phyloP scores from a whole-genome alignment of 2,329 filamentous ascomycete species.

The Aspergillus ustus region DNA sequence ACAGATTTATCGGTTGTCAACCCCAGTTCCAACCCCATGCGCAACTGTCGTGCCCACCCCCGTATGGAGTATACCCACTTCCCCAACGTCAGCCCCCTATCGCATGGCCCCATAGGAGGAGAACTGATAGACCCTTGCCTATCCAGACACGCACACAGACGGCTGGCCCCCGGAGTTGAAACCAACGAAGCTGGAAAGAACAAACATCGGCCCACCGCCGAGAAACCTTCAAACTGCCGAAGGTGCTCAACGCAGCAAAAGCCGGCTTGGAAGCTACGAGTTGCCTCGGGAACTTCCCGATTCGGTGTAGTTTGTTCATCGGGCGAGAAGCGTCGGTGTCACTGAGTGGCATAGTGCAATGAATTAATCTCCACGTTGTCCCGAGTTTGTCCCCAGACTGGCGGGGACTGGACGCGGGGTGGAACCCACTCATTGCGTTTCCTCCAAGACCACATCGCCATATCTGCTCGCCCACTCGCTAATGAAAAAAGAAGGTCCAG shows the following conservation, averaged over 20 bases:
- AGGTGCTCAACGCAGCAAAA: not conserved
- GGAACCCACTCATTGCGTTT: not conserved
- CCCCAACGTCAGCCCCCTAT: not conserved
- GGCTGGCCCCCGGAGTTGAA: not conserved
- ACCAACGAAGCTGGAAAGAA: not conserved
- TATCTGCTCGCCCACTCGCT: not conserved
- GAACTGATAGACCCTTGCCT: not conserved
- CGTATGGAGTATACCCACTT: not conserved
- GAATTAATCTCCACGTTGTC: slow-evolving; percentile 2
- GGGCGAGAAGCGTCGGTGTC: not conserved
- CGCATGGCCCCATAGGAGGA: not conserved
- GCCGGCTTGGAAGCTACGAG: slow-evolving; percentile 16
- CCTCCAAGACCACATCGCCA: not conserved
- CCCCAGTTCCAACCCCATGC: not conserved
- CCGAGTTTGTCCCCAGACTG: not conserved
- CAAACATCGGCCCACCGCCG: not conserved
- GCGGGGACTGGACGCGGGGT: not conserved
- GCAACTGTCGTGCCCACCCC: not conserved
- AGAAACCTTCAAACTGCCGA: slow-evolving; percentile 4
- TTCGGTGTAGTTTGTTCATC: not conserved
- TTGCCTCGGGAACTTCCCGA: slow-evolving; percentile 15
- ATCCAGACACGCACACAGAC: too few relatives aligned
- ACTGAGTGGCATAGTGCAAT: not conserved
- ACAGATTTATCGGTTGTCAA: not conserved
- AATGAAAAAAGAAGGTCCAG: not conserved